Evolutionary conservation across 106 monocot species (phyloP), one percentile per base, ranked within the genome.

Genomic region (Acanthochlamys bracteata): DNA sequence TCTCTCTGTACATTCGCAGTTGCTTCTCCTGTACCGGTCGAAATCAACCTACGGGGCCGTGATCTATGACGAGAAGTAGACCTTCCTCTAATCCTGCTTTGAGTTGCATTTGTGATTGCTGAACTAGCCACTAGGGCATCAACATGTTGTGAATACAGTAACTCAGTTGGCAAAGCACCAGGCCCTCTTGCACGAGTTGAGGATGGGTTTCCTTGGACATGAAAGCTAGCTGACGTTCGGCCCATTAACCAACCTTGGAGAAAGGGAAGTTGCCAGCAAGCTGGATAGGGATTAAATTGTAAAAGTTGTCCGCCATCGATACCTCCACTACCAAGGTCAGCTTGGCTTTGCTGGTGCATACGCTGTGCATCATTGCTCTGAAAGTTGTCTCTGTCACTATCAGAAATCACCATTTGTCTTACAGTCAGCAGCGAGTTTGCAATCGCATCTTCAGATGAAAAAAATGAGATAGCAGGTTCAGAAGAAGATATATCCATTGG

Each of bases 181-280:
- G 71, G 39, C 19, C 77, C 66, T 39, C 60, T 15, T 42, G 41
- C 60, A 40, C 46, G 67, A 55, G 64, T 51, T 25, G 51, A 15
- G 11, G 73, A 39, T 49, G 61, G 19, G 66, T 66, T 74, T 23
- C 72, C 64, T 68, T 71, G 80, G 39, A 70, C 39, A 22, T 43
- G 65, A 25, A 79, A 63, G 25, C 71, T 67, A 40, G 77, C 83
- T 66, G 89, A 80, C 27, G 75, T 80, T 60, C 82, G 90, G 64
- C 84, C 95, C 80, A 96, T 75, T 46, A 96, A 65, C 90, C 84
- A 88, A 20, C 90, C 95, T 49, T 90, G 95, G 51, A 84, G 65
- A 76, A 87, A 91, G 60, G 95, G 90, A 16, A 86, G 59, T 54
- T 88, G 87, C 84, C 90, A 96, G 24, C 82, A 74, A 39, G 75